Evolutionary conservation across 371 early-diverging fungal species (phyloP), one percentile per base, ranked within the genome.

Genomic region (Blastocladiella emersonii): DNA sequence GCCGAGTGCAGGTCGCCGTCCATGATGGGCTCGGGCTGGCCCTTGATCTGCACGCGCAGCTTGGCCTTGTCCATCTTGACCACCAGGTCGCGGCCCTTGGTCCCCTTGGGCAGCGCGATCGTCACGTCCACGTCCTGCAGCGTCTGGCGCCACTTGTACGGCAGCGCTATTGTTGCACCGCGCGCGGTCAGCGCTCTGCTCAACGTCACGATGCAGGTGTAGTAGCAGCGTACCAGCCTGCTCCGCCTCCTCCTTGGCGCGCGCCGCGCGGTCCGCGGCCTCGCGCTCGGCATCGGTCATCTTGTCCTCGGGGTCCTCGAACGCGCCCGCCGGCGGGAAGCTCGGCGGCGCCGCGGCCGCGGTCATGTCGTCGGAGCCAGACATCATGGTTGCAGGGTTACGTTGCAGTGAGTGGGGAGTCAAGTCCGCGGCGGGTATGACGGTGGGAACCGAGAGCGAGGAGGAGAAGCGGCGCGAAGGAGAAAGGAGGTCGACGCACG

Each of bases 81-180:
- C 25, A 74, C 72, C 19, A 94, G 70, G 59, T 91, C 88, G 53
- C 80, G 79, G 12, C 77, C 82, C 7, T 82, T 77, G 12, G 87
- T 90, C 27, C 90, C 90, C 48, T 81, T 79, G 15, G 89, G 86
- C 17, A 94, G 80, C 6, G 85, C 75, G n/a, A 91, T 72, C 0
- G 79, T 73, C 8, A 94, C 63, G 65, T 88, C 89, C 0, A 94
- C 89, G 44, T 94, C 93, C 65, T 77, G 78, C 62, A 94, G 76
- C 1, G 90, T 90, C 72, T 94, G 95, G 61, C 74, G 81, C 93
- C 93, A 92, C 51, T 74, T 76, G 75, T 87, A 87, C 10, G 86
- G 85, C 17, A 85, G 75, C 10, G 73, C 85, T 85, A 65, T 64
- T 12, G 48, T 60, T 63, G 23, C n/a, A 0, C 17, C 10, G 43